Conservation (phyloP, 148 eudicot species). For the Suaeda aralocaspica region DNA sequence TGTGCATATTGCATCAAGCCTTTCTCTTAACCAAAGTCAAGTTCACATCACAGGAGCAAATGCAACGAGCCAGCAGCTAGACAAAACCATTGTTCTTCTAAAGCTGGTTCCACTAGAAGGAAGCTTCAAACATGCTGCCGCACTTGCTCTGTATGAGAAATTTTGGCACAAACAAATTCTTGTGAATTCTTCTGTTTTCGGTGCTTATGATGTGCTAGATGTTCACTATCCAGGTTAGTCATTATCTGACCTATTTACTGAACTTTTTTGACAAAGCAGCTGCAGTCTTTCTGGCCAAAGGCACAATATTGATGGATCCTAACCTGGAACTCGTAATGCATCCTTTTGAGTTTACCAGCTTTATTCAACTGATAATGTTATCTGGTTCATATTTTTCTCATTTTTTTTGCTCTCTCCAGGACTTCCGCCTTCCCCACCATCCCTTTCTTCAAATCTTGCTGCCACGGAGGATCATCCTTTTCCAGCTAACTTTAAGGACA, state of each 20-base stretch:
- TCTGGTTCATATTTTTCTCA: background rate
- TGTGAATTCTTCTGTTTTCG: conserved; percentile 56
- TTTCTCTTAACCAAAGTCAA: conserved; percentile 65
- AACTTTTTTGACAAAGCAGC: background rate
- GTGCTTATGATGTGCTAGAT: conserved; percentile 68
- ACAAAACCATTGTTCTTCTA: conserved; percentile 58
- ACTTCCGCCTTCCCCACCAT: conserved; percentile 92
- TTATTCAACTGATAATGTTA: background rate
- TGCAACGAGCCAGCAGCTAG: conserved; percentile 62
- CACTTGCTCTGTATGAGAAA: conserved; percentile 54
- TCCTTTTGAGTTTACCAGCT: background rate
- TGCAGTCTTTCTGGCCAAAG: background rate
- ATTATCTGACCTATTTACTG: background rate
- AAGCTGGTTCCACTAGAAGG: conserved; percentile 60
- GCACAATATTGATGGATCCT: background rate
- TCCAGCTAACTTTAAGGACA: conserved; percentile 37
- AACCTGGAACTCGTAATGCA: background rate
- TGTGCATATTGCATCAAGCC: conserved; percentile 53
- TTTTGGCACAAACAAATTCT: conserved; percentile 61
- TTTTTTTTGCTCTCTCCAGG: conserved; percentile 39
- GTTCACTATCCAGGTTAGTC: conserved; percentile 85
- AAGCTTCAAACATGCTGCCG: conserved; percentile 39
- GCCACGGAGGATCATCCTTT: conserved; percentile 39
- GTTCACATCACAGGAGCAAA: conserved; percentile 90
- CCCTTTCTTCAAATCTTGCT: conserved; percentile 39